phyloP scores from a whole-genome alignment of 2,329 filamentous ascomycete genomes.

The Dichotomopilus funicola region DNA sequence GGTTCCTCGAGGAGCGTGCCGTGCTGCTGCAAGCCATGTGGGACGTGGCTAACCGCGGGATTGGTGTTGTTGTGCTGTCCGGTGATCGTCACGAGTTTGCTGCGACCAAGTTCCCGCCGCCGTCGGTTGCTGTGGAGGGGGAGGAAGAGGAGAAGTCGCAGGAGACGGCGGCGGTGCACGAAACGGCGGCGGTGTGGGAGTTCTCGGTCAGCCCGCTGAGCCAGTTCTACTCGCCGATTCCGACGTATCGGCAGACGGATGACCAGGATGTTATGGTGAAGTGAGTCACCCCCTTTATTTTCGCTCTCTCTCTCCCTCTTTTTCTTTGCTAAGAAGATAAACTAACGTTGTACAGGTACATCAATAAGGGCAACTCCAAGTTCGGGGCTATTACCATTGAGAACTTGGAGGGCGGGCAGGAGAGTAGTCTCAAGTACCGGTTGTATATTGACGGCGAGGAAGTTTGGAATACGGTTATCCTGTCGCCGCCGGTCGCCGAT shows the following conservation, averaged over 20 bases:
- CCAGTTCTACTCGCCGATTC: slow-evolving; percentile 86
- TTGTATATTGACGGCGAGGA: slow-evolving; percentile 77
- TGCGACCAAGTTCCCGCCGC: slow-evolving; percentile 71
- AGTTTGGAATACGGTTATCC: slow-evolving; percentile 60
- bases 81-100: slow-evolving; percentile 97
- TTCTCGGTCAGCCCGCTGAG: slow-evolving; percentile 87
- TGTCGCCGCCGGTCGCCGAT: slow-evolving; percentile 39
- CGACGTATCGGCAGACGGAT: slow-evolving; percentile 76
- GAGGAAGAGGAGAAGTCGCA: background rate
- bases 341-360: slow-evolving; percentile 47
- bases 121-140: slow-evolving; percentile 25
- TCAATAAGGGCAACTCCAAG: slow-evolving; percentile 81
- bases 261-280: slow-evolving; percentile 77
- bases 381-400: slow-evolving; percentile 79
- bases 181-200: slow-evolving; percentile 68
- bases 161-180: slow-evolving; percentile 52
- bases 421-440: slow-evolving; percentile 71
- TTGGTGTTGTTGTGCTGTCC: slow-evolving; percentile 76
- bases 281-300: slow-evolving; percentile 43
- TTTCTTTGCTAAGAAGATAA: background rate
- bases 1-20: slow-evolving; percentile 75
- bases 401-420: slow-evolving; percentile 54
- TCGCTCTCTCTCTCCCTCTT: background rate
- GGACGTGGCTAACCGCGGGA: slow-evolving; percentile 67
- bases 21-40: slow-evolving; percentile 86